Evolutionary conservation across 495 filamentous ascomycete species (phyloP), one percentile per base, ranked within the genome.

Genomic region (Aspergillus bridgeri): DNA sequence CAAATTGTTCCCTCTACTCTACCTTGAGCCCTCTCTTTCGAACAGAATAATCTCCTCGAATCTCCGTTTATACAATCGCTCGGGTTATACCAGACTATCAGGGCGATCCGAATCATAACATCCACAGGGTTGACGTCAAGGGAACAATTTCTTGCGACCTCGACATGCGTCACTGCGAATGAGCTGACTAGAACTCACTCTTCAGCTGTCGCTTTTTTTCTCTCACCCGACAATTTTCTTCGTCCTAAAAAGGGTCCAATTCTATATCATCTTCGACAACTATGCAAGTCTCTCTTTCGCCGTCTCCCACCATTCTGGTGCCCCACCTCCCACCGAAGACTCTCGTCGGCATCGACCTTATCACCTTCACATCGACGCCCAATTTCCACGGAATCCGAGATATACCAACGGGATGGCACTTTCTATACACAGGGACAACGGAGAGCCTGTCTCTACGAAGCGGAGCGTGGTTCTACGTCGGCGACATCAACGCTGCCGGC

Each of bases 381-480:
- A 77, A 77, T 24, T 87, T 88, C 70, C 74, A 76, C 56, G 85
- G 85, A 7, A 80, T 88, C 62, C 81, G 80, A 55, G 75, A 83
- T 57, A 52, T 87, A 11, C 79, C 85, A 1, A 48, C 65, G 2
- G 83, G 84, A 45, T 83, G 77, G 73, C 85, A 88, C 59, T 86
- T 87, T 60, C 67, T 85, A 18, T 88, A 86, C 64, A 83, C 79
- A 0, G 75, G 82, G 21, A 77, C 82, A 22, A 83, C 78, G 46
- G 69, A 78, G 23, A 79, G 78, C 15, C 68, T 83, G 22, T 84
- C 84, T 5, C 66, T 86, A 15, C 77, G 85, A 13, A 78, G 83
- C 58, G 85, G 85, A 8, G 76, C 77, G 42, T 88, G 85, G 85
- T 84, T 88, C 68, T 71, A 79, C 53, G 72, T 88, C 42, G 69